Evolutionary conservation across 139 green algal genomes (phyloP).

Genomic region (Tetraselmis chui): DNA sequence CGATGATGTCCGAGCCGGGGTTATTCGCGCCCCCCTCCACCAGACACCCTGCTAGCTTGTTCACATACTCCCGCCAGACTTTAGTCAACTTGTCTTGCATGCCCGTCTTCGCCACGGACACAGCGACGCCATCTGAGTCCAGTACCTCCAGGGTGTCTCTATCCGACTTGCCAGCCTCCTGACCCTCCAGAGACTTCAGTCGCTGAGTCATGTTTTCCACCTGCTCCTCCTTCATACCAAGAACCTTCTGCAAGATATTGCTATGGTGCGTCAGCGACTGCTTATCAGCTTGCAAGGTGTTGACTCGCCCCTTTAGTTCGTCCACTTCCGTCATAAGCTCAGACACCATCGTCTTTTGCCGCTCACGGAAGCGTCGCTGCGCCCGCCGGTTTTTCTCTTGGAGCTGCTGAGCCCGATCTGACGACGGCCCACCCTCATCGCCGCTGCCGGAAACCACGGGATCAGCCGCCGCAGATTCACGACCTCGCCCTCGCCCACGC

Average conservation of each 20-base stretch:
- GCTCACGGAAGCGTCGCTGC: not conserved
- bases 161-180: not conserved
- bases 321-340: not conserved
- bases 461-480: not conserved
- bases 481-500: too few species aligned
- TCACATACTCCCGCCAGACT: not conserved
- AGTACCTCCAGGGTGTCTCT: not conserved
- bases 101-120: not conserved
- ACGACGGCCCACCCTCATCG: not conserved
- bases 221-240: not conserved
- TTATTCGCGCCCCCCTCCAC: not conserved
- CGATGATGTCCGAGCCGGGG: not conserved
- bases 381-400: not conserved
- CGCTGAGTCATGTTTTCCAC: not conserved
- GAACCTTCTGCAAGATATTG: not conserved
- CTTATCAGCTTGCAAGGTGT: not conserved
- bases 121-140: not conserved
- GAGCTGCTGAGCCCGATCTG: not conserved
- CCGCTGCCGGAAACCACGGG: not conserved
- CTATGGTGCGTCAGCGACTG: not conserved
- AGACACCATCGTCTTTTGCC: not conserved
- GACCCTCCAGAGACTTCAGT: not conserved
- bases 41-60: not conserved
- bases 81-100: not conserved
- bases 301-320: not conserved